phyloP scores from a whole-genome alignment of 345 rosid species.

The Bruguiera sexangula region DNA sequence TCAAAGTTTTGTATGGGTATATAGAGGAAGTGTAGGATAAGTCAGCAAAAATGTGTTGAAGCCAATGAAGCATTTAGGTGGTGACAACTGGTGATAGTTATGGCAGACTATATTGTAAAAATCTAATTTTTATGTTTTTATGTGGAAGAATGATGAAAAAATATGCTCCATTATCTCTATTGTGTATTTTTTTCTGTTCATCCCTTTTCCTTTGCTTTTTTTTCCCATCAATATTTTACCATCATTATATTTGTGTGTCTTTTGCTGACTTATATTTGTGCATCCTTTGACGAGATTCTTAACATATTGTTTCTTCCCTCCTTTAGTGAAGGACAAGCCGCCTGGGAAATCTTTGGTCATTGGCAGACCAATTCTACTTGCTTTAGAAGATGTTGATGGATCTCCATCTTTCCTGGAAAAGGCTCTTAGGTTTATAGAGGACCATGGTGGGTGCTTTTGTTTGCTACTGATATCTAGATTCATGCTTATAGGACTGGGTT shows the following conservation, averaged over 20 bases:
- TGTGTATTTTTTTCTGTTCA: too few species aligned
- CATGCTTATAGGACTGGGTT: not conserved
- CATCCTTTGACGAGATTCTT: not conserved
- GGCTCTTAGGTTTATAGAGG: conserved; percentile 87
- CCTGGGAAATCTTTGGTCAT: conserved; percentile 50
- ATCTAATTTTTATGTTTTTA: too few species aligned
- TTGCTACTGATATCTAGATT: not conserved
- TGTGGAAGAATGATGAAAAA: too few species aligned
- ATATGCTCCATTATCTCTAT: too few species aligned
- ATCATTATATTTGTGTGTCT: not conserved
- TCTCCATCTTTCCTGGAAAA: conserved; percentile 97
- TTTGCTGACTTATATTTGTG: not conserved
- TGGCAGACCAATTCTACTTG: conserved; percentile 87
- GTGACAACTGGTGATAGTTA: too few species aligned
- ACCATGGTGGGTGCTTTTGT: conserved; percentile 55
- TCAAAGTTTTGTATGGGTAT: too few species aligned
- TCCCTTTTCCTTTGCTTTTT: not conserved
- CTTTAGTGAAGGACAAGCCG: conserved; percentile 56
- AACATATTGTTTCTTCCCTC: conserved; percentile 3
- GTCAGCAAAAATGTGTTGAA: too few species aligned
- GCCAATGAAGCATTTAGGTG: too few species aligned
- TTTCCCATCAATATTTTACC: not conserved
- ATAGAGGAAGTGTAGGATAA: too few species aligned
- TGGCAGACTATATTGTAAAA: too few species aligned
- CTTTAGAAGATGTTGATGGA: conserved; percentile 96